phyloP scores from a whole-genome alignment of 768 basidiomycete species.

The Podaxis sp. region DNA sequence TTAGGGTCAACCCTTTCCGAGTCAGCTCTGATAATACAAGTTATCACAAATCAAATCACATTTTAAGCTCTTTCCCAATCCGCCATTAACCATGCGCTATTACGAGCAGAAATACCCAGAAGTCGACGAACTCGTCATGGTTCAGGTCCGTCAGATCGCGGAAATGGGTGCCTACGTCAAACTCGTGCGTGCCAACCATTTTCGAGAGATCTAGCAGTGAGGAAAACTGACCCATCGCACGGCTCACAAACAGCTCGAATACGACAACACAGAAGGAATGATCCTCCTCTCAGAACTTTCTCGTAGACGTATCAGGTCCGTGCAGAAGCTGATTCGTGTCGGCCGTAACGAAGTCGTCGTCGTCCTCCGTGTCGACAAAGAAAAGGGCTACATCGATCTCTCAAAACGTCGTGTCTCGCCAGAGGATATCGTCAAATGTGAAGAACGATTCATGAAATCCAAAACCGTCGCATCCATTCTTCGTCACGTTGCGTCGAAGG shows the following conservation, averaged over 20 bases:
- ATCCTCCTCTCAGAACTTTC: conserved; percentile 98
- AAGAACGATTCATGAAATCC: conserved; percentile 97
- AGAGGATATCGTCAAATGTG: conserved; percentile 98
- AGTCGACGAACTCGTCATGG: conserved; percentile 99
- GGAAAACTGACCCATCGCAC: background rate
- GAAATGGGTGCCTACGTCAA: conserved; percentile 99
- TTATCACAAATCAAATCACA: conserved; percentile 8
- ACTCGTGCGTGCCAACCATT: conserved; percentile 55
- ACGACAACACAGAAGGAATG: conserved; percentile 99
- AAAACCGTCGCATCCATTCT: conserved; percentile 94
- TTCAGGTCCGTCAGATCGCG: conserved; percentile 97
- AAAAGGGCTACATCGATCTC: conserved; percentile 99
- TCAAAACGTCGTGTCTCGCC: conserved; percentile 98
- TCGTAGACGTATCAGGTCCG: conserved; percentile 91
- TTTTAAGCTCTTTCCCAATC: background rate
- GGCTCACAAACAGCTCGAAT: conserved; percentile 73
- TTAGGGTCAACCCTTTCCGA: background rate
- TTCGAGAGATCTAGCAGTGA: background rate
- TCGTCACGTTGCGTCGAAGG: conserved; percentile 84
- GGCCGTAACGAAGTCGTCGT: conserved; percentile 99
- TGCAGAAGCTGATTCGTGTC: conserved; percentile 96
- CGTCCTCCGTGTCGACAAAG: conserved; percentile 96
- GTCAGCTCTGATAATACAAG: conserved; percentile 3
- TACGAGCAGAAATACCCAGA: conserved; percentile 94
- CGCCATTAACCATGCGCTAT: conserved; percentile 68